phyloP scores from a whole-genome alignment of 1,139 yeast genomes.

The Lodderomyces oxycetoniae region DNA sequence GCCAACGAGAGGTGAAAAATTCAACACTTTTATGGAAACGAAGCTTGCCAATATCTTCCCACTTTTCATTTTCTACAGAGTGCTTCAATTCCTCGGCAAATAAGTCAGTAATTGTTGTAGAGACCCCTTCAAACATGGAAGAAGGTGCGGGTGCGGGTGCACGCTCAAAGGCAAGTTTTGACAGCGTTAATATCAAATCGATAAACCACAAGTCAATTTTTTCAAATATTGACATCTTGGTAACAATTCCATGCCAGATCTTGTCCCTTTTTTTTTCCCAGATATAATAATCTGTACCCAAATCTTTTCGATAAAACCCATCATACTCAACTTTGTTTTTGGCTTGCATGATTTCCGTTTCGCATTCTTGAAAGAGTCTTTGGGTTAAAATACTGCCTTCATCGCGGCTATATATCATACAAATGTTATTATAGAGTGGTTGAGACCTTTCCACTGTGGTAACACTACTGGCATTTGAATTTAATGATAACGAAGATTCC shows the following conservation, averaged over 20 bases:
- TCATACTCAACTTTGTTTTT: conserved; percentile 2
- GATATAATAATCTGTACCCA: conserved; percentile 14
- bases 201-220: conserved; percentile 35
- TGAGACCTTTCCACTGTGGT: conserved; percentile 8
- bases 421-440: conserved; percentile 32
- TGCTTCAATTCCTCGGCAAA: conserved; percentile 47
- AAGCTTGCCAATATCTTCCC: conserved; percentile 43
- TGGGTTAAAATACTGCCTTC: conserved; percentile 9
- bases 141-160: conserved; percentile 1
- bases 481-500: conserved; percentile 12
- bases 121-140: conserved; percentile 6
- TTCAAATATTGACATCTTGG: conserved; percentile 19
- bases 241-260: conserved; percentile 23
- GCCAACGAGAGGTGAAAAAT: conserved; percentile 45
- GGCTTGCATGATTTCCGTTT: conserved; percentile 1
- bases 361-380: conserved; percentile 9
- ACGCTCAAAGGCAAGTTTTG: conserved; percentile 11
- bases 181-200: conserved; percentile 19
- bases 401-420: conserved; percentile 27
- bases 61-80: conserved; percentile 42
- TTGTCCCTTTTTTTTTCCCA: conserved; percentile 17
- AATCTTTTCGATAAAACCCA: conserved; percentile 11
- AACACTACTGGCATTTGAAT: conserved; percentile 12
- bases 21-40: conserved; percentile 38
- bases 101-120: conserved; percentile 20